Conservation (phyloP, 805 yeast species). For the Kodamaea neixiangensis region DNA sequence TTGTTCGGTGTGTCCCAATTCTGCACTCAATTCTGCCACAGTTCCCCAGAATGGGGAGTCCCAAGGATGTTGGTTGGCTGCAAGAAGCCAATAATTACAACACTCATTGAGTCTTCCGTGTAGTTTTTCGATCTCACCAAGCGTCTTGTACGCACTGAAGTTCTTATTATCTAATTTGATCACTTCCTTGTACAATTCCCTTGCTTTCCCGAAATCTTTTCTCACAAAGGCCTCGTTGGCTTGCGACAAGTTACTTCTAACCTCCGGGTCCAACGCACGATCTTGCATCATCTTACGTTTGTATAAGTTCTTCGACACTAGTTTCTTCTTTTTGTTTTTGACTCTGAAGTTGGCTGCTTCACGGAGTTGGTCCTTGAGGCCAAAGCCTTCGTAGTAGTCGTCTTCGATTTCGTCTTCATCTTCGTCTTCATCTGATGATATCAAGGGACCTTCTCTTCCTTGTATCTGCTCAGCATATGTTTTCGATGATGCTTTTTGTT, state of each 20-base stretch:
- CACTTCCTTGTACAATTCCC: conserved; percentile 62
- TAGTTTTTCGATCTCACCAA: conserved; percentile 78
- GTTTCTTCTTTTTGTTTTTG: conserved; percentile 29
- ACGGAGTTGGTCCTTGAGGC: conserved; percentile 63
- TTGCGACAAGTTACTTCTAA: conserved; percentile 59
- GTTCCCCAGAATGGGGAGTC: conserved; percentile 78
- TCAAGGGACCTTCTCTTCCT: conserved; percentile 5
- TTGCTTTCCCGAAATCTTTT: conserved; percentile 60
- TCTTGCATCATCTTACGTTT: conserved; percentile 38
- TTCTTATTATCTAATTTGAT: conserved; percentile 76
- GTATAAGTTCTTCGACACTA: conserved; percentile 27
- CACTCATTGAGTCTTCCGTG: conserved; percentile 71
- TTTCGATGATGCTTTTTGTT: neutral
- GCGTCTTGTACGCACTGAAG: conserved; percentile 80
- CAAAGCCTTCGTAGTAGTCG: conserved; percentile 43
- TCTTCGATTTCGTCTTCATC: conserved; percentile 35
- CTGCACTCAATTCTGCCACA: conserved; percentile 68
- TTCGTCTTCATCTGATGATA: conserved; percentile 25
- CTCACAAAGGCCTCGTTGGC: conserved; percentile 83
- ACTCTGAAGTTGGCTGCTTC: conserved; percentile 66
- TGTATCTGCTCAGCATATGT: neutral
- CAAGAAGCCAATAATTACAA: conserved; percentile 78
- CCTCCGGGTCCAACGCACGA: conserved; percentile 69
- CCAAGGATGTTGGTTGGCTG: conserved; percentile 74
- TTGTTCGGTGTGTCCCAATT: conserved; percentile 68